These are phyloP conservation scores for Podaxis sp. DNA, from an alignment of 768 basidiomycete species.

Conservation along the genomic window DNA sequence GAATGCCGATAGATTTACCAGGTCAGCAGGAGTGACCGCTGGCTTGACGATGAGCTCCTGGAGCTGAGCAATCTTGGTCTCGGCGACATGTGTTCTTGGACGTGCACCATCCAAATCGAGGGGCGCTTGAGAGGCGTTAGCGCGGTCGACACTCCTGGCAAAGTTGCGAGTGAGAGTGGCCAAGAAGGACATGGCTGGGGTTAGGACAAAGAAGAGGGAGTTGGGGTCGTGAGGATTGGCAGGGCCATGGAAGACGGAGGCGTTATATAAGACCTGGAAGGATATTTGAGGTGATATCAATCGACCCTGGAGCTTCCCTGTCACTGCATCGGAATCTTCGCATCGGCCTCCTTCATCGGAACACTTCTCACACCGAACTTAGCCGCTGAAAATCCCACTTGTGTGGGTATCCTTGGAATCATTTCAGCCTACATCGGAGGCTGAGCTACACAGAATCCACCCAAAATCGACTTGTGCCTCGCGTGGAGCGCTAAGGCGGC, in stretches of 20 bases:
- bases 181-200: conserved; percentile 19
- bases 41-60: conserved; percentile 28
- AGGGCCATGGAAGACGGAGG: conserved; percentile 8
- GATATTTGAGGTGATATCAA: conserved; percentile 1
- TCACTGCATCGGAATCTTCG: conserved; percentile 7
- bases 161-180: conserved; percentile 19
- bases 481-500: no score
- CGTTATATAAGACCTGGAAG: conserved; percentile 5
- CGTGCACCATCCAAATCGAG: conserved; percentile 34
- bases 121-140: conserved; percentile 24
- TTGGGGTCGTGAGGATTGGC: background rate
- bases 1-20: conserved; percentile 24
- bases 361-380: conserved; percentile 2
- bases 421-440: no score
- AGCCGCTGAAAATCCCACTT: background rate
- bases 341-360: conserved; percentile 10
- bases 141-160: conserved; percentile 24
- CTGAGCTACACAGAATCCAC: no score
- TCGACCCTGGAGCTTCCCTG: conserved; percentile 1
- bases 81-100: conserved; percentile 20
- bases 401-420: background rate
- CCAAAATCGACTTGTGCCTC: no score
- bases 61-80: conserved; percentile 27
- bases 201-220: conserved; percentile 13
- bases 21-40: conserved; percentile 23